A percentile compares a stretch with the other conserved stretches of the same genome.
Conservation (phyloP, 257 asterid genomes). For the Scutellaria galericulata region DNA sequence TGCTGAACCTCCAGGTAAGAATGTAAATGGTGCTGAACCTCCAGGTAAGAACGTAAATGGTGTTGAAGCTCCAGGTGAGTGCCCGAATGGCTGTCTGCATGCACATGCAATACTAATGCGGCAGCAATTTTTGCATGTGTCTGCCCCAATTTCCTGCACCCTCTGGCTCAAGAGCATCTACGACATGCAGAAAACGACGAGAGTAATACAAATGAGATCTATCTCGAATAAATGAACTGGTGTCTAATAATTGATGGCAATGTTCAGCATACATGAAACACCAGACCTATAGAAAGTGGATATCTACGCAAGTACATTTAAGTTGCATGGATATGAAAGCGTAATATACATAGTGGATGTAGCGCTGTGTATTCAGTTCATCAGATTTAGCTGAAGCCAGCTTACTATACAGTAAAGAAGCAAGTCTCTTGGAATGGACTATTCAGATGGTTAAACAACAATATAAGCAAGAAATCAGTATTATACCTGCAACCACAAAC, state of each 20-base stretch:
- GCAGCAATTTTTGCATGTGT: constrained; percentile 89
- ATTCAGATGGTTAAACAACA: constrained; percentile 11
- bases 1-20: constrained; percentile 40
- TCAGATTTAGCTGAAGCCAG: constrained; percentile 16
- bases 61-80: constrained; percentile 61
- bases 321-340: constrained; percentile 17
- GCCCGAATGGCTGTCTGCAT: constrained; percentile 78
- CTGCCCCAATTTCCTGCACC: constrained; percentile 87
- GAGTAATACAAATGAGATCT: constrained; percentile 25
- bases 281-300: constrained; percentile 27
- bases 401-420: constrained; percentile 19
- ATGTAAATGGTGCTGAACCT: too few species aligned
- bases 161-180: constrained; percentile 95
- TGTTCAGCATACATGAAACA: constrained; percentile 21
- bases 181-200: constrained; percentile 35
- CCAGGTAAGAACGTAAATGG: neutral
- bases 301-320: neutral
- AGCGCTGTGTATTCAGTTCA: constrained; percentile 15
- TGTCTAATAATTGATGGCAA: constrained; percentile 11
- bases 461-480: constrained; percentile 27
- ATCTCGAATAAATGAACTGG: neutral
- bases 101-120: constrained; percentile 70
- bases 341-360: constrained; percentile 1
- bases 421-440: constrained; percentile 11
- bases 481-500: constrained; percentile 94